These are phyloP conservation scores for Carex pumila DNA, from an alignment of 176 grass and related monocot species.

Conservation along the genomic window DNA sequence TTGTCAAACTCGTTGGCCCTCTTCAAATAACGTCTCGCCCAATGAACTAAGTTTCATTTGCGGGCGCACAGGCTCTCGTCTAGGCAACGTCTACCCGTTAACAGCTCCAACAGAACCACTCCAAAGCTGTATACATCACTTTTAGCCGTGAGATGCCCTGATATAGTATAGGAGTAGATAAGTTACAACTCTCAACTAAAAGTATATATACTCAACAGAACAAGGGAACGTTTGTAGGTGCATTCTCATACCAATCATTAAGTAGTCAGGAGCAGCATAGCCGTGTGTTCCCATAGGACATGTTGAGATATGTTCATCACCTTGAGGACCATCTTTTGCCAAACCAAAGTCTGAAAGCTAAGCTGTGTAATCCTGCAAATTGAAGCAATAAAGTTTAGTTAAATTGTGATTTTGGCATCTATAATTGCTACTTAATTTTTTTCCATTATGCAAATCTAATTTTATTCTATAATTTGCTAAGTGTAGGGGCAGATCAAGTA, in stretches of 20 bases:
- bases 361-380: slow-evolving; percentile 67
- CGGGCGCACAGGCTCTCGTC: slow-evolving; percentile 38
- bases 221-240: not conserved
- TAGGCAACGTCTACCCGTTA: slow-evolving; percentile 57
- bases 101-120: slow-evolving; percentile 76
- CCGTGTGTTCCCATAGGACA: slow-evolving; percentile 88
- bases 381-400: not conserved
- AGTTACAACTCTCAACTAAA: not conserved
- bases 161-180: not conserved
- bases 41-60: slow-evolving; percentile 77
- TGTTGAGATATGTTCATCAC: slow-evolving; percentile 68
- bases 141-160: slow-evolving; percentile 81
- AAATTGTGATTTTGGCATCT: not conserved
- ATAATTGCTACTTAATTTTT: not conserved
- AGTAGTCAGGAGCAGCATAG: slow-evolving; percentile 92
- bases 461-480: not conserved
- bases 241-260: slow-evolving; percentile 44
- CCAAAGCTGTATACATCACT: slow-evolving; percentile 94
- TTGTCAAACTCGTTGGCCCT: slow-evolving; percentile 54
- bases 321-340: slow-evolving; percentile 62
- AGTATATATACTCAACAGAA: not conserved
- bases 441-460: not conserved
- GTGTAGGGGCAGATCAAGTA: not conserved
- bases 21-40: slow-evolving; percentile 68
- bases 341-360: slow-evolving; percentile 92